phyloP scores from a whole-genome alignment of 1,139 yeast species.

The Debaryomycetaceae sp. region DNA sequence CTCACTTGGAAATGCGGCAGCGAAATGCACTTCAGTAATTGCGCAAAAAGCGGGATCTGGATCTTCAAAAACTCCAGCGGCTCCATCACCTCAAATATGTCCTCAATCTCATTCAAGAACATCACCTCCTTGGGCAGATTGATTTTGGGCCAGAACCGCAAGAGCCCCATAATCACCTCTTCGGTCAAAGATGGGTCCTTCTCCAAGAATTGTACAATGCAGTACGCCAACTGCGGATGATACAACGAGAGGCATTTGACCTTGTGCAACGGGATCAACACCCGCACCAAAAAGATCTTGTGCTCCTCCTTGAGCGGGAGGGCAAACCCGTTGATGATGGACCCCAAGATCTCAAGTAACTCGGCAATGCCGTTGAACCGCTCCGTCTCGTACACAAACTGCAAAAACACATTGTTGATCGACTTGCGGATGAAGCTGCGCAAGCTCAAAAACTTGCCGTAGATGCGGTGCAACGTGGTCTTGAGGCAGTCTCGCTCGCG shows the following conservation, averaged over 20 bases:
- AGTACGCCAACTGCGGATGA: slow-evolving; percentile 95
- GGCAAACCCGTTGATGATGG: slow-evolving; percentile 97
- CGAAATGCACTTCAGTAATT: slow-evolving; percentile 87
- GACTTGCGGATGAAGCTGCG: slow-evolving; percentile 90
- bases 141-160: slow-evolving; percentile 96
- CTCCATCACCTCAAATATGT: slow-evolving; percentile 93
- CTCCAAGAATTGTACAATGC: slow-evolving; percentile 93
- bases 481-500: slow-evolving; percentile 93
- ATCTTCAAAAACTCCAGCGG: slow-evolving; percentile 88
- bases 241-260: slow-evolving; percentile 82
- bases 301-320: slow-evolving; percentile 96
- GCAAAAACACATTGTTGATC: slow-evolving; percentile 86
- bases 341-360: slow-evolving; percentile 87
- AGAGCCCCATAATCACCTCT: slow-evolving; percentile 88
- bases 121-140: slow-evolving; percentile 93
- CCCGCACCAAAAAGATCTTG: slow-evolving; percentile 81
- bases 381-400: slow-evolving; percentile 92
- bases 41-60: slow-evolving; percentile 91
- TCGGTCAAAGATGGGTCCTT: slow-evolving; percentile 90
- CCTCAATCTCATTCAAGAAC: slow-evolving; percentile 94
- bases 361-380: slow-evolving; percentile 96
- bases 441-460: slow-evolving; percentile 88
- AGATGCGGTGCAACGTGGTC: slow-evolving; percentile 90
- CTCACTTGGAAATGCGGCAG: slow-evolving; percentile 97
- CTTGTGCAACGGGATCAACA: slow-evolving; percentile 90